Base-by-base conservation (phyloP, 1,139 yeast species). In the Saccharomyces hybrid region DNA sequence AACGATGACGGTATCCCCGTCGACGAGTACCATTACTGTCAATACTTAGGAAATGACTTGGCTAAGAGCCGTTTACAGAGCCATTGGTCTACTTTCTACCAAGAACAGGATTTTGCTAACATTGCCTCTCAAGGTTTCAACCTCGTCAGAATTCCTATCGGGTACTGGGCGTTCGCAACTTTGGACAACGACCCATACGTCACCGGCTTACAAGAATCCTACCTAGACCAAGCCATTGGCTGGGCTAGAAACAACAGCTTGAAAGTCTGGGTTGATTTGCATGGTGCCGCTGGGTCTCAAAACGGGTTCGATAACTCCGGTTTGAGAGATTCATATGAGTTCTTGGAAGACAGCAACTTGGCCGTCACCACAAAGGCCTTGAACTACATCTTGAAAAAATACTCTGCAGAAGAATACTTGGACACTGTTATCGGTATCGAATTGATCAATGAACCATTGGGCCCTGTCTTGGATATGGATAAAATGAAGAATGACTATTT, bases 281-380 rank as follows among this genome's bases (percentile, higher is more conserved):
- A 91, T 70, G 98, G 98, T 56, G 95, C 89, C 29, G 95, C 97
- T 50, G 98, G 97, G n/a, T 87, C 96, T 21, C 98, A 91, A 73
- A 91, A 91, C 69, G 97, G 98, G 21, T 91, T 91, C 69, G 99
- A 93, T 71, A 91, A 91, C 74, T 88, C 97, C 9, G 99, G 99
- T 21, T 74, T 81, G 58, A 79, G 97, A 64, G 97, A 88, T 65
- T 59, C 67, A 5, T 64, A 79, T 55, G 74, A 75, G 8, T 89
- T 86, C 81, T 84, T 83, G 70, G 70, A 80, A 54, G 73, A 76
- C 49, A 84, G 81, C 1, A 70, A 71, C 44, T 71, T 80, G 52
- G 70, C 71, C 53, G 57, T 65, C n/a, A 66, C 70, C 16, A 56
- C 61, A 8, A 52, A 58, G n/a, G 71, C 63, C 3, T 53, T 79